Base-by-base conservation (phyloP, 352 stramenopile genomes). In the Albugo laibachii region DNA sequence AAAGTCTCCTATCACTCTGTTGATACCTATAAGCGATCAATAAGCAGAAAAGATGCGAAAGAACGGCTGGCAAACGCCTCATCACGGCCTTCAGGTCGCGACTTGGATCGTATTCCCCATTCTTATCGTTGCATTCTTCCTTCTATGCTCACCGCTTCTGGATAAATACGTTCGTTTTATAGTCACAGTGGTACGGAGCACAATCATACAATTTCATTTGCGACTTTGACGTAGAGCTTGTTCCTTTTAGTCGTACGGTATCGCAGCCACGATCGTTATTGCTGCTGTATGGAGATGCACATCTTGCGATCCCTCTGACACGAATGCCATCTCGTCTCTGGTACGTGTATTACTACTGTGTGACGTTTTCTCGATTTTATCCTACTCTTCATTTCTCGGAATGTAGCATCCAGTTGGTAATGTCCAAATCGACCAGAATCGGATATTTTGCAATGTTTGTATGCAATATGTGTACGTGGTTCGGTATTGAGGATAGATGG, bases 391-490 rank as follows among this genome's bases (percentile, higher is more conserved):
- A 43, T 8, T 43, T 3, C 19, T 43, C n/a, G 38, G 8, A 24
- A 31, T 8, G 24, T 31, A 31, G 24, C 24, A 31, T 31, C 44
- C 48, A 24, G 11, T 57, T 13, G 24, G 27, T 3, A 20, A 35
- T n/a, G 38, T 42, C 12, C 47, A 49, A 34, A 40, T 53, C 15
- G 18, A 55, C 53, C 41, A 74, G 1, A 59, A 85, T 42, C 61
- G 75, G 40, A 70, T 85, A 20, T 91, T 85, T 59, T 91, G 78
- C 69, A 84, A 91, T 50, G 78, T 91, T 37, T 91, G 78, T 57
- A 80, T 77, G 57, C 70, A 81, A 76, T 86, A 83, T 48, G 78
- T 91, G 69, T 86, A 80, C 50, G 75, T 78, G 38, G 8, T 24
- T 8, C 8, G 8, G 3, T 43, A 19, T 19, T 8, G 8, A 24